Evolutionary conservation across 1,284 basidiomycete species (phyloP).

Genomic region (Boletus sp.): DNA sequence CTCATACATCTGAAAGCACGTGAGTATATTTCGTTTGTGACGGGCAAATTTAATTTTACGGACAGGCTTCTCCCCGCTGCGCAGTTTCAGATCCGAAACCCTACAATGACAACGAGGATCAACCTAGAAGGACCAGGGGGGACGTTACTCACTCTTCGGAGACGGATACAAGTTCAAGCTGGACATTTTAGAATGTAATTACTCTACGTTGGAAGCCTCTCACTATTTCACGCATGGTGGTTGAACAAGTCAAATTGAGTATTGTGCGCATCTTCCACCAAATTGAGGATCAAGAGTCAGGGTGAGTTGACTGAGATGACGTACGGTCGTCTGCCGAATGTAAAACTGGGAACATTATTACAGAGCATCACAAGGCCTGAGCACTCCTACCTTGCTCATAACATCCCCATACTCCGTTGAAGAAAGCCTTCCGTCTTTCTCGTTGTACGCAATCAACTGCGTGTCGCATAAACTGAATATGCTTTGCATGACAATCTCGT

Average conservation of each 20-base stretch:
- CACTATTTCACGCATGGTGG: slow-evolving; percentile 64
- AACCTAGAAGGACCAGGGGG: not conserved
- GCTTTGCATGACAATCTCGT: slow-evolving; percentile 69
- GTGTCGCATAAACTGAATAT: slow-evolving; percentile 57
- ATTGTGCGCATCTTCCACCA: slow-evolving; percentile 62
- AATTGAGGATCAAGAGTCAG: not conserved
- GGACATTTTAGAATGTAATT: slow-evolving; percentile 4
- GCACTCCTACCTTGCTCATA: slow-evolving; percentile 72
- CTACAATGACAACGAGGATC: slow-evolving; percentile 36
- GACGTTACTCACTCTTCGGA: slow-evolving; percentile 60
- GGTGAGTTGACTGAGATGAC: not conserved
- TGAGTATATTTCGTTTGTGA: not conserved
- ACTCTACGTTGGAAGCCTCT: slow-evolving; percentile 22
- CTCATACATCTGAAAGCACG: slow-evolving; percentile 50
- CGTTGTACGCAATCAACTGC: slow-evolving; percentile 52
- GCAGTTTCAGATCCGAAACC: slow-evolving; percentile 62
- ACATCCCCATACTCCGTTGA: slow-evolving; percentile 78
- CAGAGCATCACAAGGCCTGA: not conserved
- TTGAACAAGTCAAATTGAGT: slow-evolving; percentile 53
- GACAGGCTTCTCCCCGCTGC: slow-evolving; percentile 70
- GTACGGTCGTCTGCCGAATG: slow-evolving; percentile 65
- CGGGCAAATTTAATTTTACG: slow-evolving; percentile 4
- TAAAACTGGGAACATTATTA: slow-evolving; percentile 53
- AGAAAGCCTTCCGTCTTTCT: slow-evolving; percentile 42
- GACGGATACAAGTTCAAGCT: slow-evolving; percentile 65